Evolutionary conservation across 2,329 filamentous ascomycete genomes (phyloP).

Genomic region (Didymella exigua): DNA sequence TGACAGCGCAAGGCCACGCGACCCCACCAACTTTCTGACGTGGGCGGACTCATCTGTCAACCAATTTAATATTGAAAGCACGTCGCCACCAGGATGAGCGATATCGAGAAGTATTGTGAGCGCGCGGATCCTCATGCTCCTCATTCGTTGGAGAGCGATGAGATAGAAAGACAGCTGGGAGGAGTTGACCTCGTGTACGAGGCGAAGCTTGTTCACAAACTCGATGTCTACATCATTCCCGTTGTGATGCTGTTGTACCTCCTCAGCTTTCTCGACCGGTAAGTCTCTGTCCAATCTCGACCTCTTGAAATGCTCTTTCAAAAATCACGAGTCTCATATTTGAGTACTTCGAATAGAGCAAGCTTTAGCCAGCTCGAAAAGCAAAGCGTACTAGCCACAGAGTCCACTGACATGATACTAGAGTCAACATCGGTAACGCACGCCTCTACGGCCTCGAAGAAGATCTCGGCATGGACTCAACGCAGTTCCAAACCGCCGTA

Average conservation of each 20-base stretch:
- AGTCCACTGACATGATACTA: slow-evolving; percentile 19
- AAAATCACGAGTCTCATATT: neutral
- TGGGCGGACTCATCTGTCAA: slow-evolving; percentile 9
- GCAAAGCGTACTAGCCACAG: neutral
- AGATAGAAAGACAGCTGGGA: slow-evolving; percentile 34
- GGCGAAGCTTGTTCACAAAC: slow-evolving; percentile 65
- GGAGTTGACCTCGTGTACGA: slow-evolving; percentile 52
- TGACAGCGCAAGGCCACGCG: neutral
- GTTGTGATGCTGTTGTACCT: slow-evolving; percentile 73
- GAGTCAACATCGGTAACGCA: slow-evolving; percentile 75
- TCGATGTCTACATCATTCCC: slow-evolving; percentile 69
- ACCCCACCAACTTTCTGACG: slow-evolving; percentile 3
- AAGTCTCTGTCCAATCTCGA: slow-evolving; percentile 29
- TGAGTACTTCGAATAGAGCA: neutral
- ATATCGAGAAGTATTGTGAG: slow-evolving; percentile 34
- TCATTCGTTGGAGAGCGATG: slow-evolving; percentile 28
- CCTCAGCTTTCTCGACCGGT: slow-evolving; percentile 67
- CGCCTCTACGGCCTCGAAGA: slow-evolving; percentile 66
- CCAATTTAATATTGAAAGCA: neutral
- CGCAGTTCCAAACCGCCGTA: slow-evolving; percentile 68
- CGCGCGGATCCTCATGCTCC: slow-evolving; percentile 15
- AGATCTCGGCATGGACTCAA: slow-evolving; percentile 65
- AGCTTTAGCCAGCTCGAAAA: neutral
- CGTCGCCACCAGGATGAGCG: slow-evolving; percentile 30
- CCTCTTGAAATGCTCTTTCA: neutral